Conservation (phyloP, 164 flowering plant genomes). For the Tetracentron sinense region DNA sequence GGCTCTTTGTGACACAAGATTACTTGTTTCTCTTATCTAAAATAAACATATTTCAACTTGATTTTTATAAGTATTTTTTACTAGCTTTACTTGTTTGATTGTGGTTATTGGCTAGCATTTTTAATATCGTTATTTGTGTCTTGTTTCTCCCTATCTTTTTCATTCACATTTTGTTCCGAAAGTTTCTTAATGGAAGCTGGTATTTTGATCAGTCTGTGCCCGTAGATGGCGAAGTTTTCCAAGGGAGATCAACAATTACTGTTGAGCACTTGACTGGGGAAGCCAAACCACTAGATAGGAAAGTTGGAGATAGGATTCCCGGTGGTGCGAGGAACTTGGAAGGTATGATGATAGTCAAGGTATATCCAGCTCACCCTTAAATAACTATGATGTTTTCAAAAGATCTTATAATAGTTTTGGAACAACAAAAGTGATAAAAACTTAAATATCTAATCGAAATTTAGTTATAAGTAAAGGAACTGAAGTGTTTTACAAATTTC, state of each 20-base stretch:
- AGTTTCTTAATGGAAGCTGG: conserved; percentile 18
- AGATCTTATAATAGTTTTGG: no score
- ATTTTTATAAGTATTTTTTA: no score
- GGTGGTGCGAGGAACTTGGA: conserved; percentile 98
- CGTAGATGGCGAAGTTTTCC: conserved; percentile 86
- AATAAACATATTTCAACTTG: no score
- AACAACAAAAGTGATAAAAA: no score
- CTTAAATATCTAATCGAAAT: no score
- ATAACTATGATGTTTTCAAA: no score
- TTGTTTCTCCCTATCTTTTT: neutral
- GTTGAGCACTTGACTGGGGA: conserved; percentile 97
- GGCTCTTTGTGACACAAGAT: neutral
- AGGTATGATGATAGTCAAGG: conserved; percentile 95
- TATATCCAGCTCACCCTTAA: conserved; percentile 17
- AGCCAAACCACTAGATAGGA: conserved; percentile 81
- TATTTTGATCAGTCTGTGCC: conserved; percentile 73
- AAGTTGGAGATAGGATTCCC: conserved; percentile 82
- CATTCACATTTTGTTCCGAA: neutral
- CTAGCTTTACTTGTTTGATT: no score
- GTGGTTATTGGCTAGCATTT: no score
- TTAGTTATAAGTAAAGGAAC: no score
- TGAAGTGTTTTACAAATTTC: no score
- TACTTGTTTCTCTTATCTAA: neutral
- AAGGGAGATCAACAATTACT: conserved; percentile 88
- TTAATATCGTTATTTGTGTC: no score